These are phyloP conservation scores for Angomonas deanei DNA, from an alignment of 208 protist species.

Conservation along the genomic window DNA sequence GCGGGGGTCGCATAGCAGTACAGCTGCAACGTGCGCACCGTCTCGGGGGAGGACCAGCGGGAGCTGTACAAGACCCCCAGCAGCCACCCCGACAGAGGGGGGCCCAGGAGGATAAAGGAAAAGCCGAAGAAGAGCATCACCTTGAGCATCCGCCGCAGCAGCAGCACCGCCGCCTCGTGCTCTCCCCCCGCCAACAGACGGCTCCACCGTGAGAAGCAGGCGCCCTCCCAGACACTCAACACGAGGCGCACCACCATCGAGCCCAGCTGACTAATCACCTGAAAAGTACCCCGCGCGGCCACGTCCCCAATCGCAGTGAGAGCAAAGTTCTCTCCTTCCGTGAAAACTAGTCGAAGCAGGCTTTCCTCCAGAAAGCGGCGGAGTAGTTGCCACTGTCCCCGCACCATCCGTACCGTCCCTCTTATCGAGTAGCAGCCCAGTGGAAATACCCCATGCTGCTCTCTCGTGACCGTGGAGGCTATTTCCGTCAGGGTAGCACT, in stretches of 20 bases:
- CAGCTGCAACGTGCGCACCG: slow-evolving; percentile 59
- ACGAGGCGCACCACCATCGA: slow-evolving; percentile 81
- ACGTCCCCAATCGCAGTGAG: slow-evolving; percentile 55
- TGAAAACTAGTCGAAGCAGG: slow-evolving; percentile 72
- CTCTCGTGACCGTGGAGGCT: slow-evolving; percentile 15
- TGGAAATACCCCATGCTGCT: slow-evolving; percentile 9
- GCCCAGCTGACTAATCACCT: slow-evolving; percentile 83
- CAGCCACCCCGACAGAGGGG: slow-evolving; percentile 44
- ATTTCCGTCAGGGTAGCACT: slow-evolving; percentile 21
- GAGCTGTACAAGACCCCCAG: slow-evolving; percentile 67
- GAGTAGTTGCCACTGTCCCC: slow-evolving; percentile 27
- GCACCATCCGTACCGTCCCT: background rate
- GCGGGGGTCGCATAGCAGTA: slow-evolving; percentile 77
- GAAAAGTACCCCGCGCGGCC: slow-evolving; percentile 79
- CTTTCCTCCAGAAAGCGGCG: slow-evolving; percentile 74
- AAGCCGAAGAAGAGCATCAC: slow-evolving; percentile 65
- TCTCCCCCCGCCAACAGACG: slow-evolving; percentile 37
- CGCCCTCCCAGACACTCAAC: slow-evolving; percentile 89
- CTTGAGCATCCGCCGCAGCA: slow-evolving; percentile 76
- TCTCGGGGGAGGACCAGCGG: slow-evolving; percentile 59
- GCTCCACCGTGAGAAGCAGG: slow-evolving; percentile 78
- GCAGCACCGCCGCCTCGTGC: slow-evolving; percentile 17
- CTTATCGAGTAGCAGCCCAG: slow-evolving; percentile 20
- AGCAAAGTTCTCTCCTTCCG: slow-evolving; percentile 85
- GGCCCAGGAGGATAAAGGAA: slow-evolving; percentile 62